Conservation (phyloP, 345 rosid genomes). For the Syzygium jambos region DNA sequence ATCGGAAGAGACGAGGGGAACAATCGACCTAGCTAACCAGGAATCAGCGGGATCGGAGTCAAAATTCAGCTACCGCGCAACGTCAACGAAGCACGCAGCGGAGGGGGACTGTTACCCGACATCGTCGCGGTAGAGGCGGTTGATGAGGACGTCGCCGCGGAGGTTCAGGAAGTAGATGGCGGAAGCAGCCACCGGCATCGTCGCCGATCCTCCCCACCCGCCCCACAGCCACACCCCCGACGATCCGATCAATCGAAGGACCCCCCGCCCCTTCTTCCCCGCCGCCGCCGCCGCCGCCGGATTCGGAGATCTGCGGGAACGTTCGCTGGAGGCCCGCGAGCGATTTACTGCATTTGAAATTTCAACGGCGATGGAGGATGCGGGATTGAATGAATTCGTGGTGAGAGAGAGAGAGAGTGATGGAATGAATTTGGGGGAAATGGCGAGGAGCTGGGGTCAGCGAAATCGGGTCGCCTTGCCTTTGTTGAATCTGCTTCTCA, state of each 20-base stretch:
- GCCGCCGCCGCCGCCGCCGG: too few relatives aligned
- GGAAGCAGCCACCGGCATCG: conserved; percentile 99
- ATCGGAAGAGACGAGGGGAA: neutral
- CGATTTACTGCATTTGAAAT: neutral
- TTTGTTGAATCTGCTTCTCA: neutral
- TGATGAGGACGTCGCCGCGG: conserved; percentile 98
- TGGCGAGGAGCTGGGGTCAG: neutral
- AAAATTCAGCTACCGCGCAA: neutral
- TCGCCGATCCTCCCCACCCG: conserved; percentile 16
- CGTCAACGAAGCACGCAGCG: neutral
- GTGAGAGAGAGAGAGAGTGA: neutral
- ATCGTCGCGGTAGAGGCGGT: conserved; percentile 95
- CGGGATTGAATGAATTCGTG: neutral
- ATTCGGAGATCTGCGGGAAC: neutral
- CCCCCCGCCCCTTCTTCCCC: neutral
- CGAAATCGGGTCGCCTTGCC: neutral
- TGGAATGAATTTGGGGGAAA: neutral
- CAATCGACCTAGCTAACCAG: neutral
- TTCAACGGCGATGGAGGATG: neutral
- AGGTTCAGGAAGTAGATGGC: conserved; percentile 96
- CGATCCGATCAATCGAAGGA: neutral
- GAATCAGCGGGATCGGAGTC: neutral
- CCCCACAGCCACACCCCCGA: neutral
- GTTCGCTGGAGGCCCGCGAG: neutral
- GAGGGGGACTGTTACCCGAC: conserved; percentile 56